phyloP scores from a whole-genome alignment of 2,329 filamentous ascomycete species.

The Talaromyces rugulosus region DNA sequence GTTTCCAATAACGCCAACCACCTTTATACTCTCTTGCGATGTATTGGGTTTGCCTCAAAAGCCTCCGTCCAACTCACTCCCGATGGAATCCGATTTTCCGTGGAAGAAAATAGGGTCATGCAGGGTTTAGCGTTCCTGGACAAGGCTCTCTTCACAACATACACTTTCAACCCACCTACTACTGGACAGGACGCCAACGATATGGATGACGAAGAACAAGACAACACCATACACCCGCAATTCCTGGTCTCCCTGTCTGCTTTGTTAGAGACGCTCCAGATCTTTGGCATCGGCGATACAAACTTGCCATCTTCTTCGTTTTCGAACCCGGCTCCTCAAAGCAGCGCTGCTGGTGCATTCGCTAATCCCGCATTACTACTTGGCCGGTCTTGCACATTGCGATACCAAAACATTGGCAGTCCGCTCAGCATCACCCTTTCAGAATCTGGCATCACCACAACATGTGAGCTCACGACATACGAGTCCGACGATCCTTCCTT shows the following conservation, averaged over 20 bases:
- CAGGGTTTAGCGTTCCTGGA: slow-evolving; percentile 87
- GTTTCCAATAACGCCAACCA: slow-evolving; percentile 60
- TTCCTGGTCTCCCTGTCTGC: slow-evolving; percentile 87
- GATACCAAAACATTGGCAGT: slow-evolving; percentile 69
- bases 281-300: slow-evolving; percentile 72
- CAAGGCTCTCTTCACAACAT: slow-evolving; percentile 82
- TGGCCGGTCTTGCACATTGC: slow-evolving; percentile 77
- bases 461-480: slow-evolving; percentile 86
- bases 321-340: slow-evolving; percentile 67
- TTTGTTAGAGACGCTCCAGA: slow-evolving; percentile 89
- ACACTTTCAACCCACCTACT: slow-evolving; percentile 58
- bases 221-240: slow-evolving; percentile 49
- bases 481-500: slow-evolving; percentile 67
- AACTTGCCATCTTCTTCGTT: slow-evolving; percentile 65
- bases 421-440: slow-evolving; percentile 81
- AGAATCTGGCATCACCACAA: slow-evolving; percentile 81
- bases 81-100: slow-evolving; percentile 81
- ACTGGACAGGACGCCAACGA: slow-evolving; percentile 21
- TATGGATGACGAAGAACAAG: slow-evolving; percentile 16
- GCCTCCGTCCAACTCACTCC: slow-evolving; percentile 71
- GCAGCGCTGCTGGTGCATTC: slow-evolving; percentile 64
- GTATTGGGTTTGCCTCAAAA: slow-evolving; percentile 58
- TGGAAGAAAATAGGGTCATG: slow-evolving; percentile 84
- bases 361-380: slow-evolving; percentile 78
- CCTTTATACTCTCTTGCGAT: slow-evolving; percentile 57